Evolutionary conservation across 169 alveolate species (phyloP).

Genomic region (Plasmodium reichenowi): DNA sequence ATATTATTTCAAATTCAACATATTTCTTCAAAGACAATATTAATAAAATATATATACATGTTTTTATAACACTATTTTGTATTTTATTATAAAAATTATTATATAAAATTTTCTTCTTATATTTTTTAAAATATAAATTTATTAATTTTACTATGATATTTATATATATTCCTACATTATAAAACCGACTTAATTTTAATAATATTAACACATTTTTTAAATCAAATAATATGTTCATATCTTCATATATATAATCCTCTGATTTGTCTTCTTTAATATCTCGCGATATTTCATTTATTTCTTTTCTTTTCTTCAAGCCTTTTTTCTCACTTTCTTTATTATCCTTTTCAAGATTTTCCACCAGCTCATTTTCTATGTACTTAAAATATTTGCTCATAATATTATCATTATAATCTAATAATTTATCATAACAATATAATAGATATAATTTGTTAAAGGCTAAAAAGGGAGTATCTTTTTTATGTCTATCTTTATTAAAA

Average conservation of each 20-base stretch:
- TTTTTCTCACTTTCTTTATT: not conserved
- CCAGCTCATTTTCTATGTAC: slow-evolving; percentile 24
- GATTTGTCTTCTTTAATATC: not conserved
- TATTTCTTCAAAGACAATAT: slow-evolving; percentile 62
- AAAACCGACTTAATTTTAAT: slow-evolving; percentile 58
- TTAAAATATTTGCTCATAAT: slow-evolving; percentile 74
- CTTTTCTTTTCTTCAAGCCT: not conserved
- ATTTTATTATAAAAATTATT: slow-evolving; percentile 21
- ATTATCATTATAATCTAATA: slow-evolving; percentile 63
- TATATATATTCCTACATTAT: slow-evolving; percentile 62
- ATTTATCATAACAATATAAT: slow-evolving; percentile 66
- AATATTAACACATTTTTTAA: slow-evolving; percentile 62
- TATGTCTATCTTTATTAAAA: not conserved
- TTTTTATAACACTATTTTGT: slow-evolving; percentile 52
- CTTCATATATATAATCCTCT: slow-evolving; percentile 12
- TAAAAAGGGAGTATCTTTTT: too few species aligned
- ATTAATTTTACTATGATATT: slow-evolving; percentile 39
- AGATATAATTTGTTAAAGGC: slow-evolving; percentile 23
- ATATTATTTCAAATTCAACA: slow-evolving; percentile 73
- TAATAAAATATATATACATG: slow-evolving; percentile 49
- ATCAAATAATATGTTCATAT: slow-evolving; percentile 37
- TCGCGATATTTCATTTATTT: not conserved
- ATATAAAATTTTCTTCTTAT: slow-evolving; percentile 22
- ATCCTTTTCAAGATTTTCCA: not conserved
- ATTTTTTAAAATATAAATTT: slow-evolving; percentile 46